Base-by-base conservation (phyloP, 225 moss, liverwort and hornwort species). In the Bryum argenteum region DNA sequence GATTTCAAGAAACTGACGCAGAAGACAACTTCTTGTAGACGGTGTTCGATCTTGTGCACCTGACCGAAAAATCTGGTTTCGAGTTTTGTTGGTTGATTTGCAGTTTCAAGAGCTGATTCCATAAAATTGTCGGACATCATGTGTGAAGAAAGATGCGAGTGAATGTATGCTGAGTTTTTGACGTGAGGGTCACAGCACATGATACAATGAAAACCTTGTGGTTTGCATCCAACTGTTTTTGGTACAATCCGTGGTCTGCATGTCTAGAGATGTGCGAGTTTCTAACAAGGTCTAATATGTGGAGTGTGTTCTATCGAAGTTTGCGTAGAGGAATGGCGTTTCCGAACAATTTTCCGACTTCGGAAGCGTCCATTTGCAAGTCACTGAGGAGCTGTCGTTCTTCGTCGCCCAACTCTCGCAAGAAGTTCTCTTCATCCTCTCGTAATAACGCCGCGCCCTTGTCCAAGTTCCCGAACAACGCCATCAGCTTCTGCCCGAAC, bases 281-380 rank as follows among this genome's bases (percentile, higher is more conserved):
- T 62, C 53, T 51, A 40, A 66, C 26, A 40, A 66, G 72, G 69
- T 63, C 26, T 39, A 37, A 54, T 3, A 13, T 55, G 57, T 39
- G 11, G 7, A 57, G 42, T 53, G 6, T 17, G 21, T 3, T 22
- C 75, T 81, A 93, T 64, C 86, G 82, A 48, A 86, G 19, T 78
- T 61, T 96, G 43, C 91, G 91, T 8, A 96, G 28, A 0, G 93
- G 89, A 47, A 96, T 69, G 19, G 93, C 64, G 14, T 82, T 96
- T 10, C 93, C 88, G 54, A 96, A 96, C 28, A 96, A 63, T 38
- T 84, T 82, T 52, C 85, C 91, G 42, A 96, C 80, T 64, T 90
- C 91, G 13, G 59, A 9, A 37, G 85, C 93, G 57, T 54, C 89
- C 92, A 96, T 89, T 54, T 93, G 58, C 19, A 96, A 75, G 26